phyloP scores from a whole-genome alignment of 345 rosid genomes.

The Brassica rapa region DNA sequence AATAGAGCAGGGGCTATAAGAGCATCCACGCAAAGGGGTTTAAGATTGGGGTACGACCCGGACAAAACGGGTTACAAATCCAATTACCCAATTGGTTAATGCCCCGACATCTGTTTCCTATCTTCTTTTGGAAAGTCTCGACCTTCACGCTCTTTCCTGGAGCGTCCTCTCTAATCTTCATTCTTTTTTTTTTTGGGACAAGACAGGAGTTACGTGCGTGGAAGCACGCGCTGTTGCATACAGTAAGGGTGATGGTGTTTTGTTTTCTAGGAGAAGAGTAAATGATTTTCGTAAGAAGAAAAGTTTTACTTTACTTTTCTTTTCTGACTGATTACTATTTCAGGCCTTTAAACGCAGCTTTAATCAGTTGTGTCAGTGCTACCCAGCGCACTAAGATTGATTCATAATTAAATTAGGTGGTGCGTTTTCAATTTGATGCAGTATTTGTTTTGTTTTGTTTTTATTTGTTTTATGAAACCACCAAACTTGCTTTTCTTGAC shows the following conservation, averaged over 20 bases:
- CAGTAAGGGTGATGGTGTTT: neutral
- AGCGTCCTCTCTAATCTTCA: constrained; percentile 14
- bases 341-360: constrained; percentile 51
- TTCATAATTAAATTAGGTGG: constrained; percentile 47
- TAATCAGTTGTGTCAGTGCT: constrained; percentile 58
- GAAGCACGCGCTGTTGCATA: constrained; percentile 16
- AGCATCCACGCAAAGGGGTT: neutral
- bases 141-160: constrained; percentile 20
- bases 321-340: constrained; percentile 41
- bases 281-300: constrained; percentile 25
- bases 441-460: neutral
- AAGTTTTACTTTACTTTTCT: constrained; percentile 13
- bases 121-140: constrained; percentile 36
- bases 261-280: neutral
- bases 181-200: neutral
- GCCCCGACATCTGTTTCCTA: constrained; percentile 44
- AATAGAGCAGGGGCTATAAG: constrained; percentile 5
- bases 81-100: constrained; percentile 42
- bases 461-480: constrained; percentile 5
- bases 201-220: neutral
- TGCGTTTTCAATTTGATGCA: constrained; percentile 26
- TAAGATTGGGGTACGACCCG: constrained; percentile 33
- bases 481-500: neutral
- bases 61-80: constrained; percentile 41
- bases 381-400: constrained; percentile 83